Conservation (phyloP, 345 rosid species). For the Ailanthus altissimus region DNA sequence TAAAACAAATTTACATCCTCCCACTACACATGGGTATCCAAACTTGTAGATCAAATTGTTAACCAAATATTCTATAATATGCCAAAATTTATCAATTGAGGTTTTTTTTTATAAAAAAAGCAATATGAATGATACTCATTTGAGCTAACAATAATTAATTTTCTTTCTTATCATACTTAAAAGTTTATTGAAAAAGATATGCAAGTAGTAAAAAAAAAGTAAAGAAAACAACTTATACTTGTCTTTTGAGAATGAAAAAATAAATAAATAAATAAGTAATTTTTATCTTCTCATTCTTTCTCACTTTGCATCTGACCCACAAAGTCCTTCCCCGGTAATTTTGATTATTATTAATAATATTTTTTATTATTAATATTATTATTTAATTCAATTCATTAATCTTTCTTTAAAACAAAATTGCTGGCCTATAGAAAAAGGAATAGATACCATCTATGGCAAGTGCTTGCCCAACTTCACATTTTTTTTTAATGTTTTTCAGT, state of each 20-base stretch:
- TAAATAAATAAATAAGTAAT: too few relatives aligned
- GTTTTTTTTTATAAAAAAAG: too few relatives aligned
- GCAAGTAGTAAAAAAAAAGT: conserved; percentile 36
- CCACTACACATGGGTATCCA: too few relatives aligned
- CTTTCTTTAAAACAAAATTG: not conserved
- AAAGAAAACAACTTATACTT: conserved; percentile 14
- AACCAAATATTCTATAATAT: too few relatives aligned
- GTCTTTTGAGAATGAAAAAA: conserved; percentile 9
- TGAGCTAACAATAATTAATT: too few relatives aligned
- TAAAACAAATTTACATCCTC: too few relatives aligned
- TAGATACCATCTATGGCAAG: not conserved
- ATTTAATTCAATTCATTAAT: not conserved
- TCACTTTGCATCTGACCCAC: conserved; percentile 6
- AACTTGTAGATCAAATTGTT: too few relatives aligned
- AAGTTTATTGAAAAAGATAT: conserved; percentile 3
- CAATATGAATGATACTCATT: too few relatives aligned
- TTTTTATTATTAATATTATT: not conserved
- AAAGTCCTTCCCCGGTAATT: not conserved
- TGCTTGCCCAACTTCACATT: not conserved
- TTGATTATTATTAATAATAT: not conserved
- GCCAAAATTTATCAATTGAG: too few relatives aligned
- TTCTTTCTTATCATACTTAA: too few relatives aligned
- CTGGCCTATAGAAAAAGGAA: not conserved
- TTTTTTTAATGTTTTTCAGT: too few relatives aligned
- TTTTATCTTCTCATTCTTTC: not conserved